These are phyloP conservation scores for Backusella parvicylindrica DNA, from an alignment of 192 early-diverging fungal species.

Conservation along the genomic window DNA sequence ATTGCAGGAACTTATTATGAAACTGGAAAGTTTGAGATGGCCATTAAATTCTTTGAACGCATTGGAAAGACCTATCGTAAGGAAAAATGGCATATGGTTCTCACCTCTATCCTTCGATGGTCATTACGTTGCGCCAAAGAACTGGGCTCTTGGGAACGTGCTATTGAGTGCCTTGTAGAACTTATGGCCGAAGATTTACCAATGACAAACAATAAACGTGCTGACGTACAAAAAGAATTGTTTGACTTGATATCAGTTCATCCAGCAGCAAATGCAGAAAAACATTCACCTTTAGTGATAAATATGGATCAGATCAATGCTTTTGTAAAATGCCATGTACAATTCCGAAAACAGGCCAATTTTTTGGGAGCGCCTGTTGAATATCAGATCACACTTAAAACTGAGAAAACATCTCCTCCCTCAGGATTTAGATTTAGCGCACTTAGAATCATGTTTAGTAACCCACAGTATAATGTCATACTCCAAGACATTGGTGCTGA, in stretches of 20 bases:
- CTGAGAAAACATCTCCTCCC: slow-evolving; percentile 42
- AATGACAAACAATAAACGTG: slow-evolving; percentile 24
- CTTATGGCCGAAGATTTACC: slow-evolving; percentile 45
- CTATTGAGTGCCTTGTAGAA: slow-evolving; percentile 71
- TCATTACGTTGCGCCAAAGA: slow-evolving; percentile 70
- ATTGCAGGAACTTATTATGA: slow-evolving; percentile 82
- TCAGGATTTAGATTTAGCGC: slow-evolving; percentile 40
- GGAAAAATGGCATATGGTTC: slow-evolving; percentile 71
- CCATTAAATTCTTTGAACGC: slow-evolving; percentile 81
- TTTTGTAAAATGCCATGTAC: slow-evolving; percentile 51
- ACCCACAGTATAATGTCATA: slow-evolving; percentile 51
- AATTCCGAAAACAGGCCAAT: slow-evolving; percentile 39
- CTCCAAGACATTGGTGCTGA: slow-evolving; percentile 30
- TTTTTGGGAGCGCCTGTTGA: slow-evolving; percentile 53
- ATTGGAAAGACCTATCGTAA: slow-evolving; percentile 89
- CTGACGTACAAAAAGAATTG: slow-evolving; percentile 39
- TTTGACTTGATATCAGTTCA: slow-evolving; percentile 25
- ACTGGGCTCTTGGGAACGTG: slow-evolving; percentile 54
- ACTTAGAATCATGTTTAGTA: slow-evolving; percentile 57
- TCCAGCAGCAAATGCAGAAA: slow-evolving; percentile 18
- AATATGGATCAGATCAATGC: slow-evolving; percentile 64
- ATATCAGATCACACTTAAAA: slow-evolving; percentile 59
- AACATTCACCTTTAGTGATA: slow-evolving; percentile 32
- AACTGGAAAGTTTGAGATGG: slow-evolving; percentile 80
- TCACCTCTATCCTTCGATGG: slow-evolving; percentile 63